Evolutionary conservation across 768 basidiomycete species (phyloP).

Genomic region (Trametes villosa): DNA sequence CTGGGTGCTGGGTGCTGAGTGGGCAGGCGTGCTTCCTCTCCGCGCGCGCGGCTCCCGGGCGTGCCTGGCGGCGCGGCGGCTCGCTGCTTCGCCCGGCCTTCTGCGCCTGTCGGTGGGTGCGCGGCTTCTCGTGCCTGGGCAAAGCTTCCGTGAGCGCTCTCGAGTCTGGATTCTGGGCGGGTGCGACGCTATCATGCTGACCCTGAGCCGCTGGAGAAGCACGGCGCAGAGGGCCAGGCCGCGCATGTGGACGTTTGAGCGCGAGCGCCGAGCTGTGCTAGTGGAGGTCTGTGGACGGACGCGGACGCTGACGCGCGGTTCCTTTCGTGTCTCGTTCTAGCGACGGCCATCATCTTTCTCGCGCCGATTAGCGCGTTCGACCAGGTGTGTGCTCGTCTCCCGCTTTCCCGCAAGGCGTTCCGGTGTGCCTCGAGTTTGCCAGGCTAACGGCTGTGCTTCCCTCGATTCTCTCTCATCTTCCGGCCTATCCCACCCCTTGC

Average conservation of each 20-base stretch:
- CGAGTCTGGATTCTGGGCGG: too few species aligned
- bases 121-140: too few species aligned
- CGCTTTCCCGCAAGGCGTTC: background rate
- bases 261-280: too few species aligned
- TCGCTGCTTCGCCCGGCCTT: too few species aligned
- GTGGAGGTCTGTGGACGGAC: too few species aligned
- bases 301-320: background rate
- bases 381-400: conserved; percentile 53
- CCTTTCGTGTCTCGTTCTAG: conserved; percentile 38
- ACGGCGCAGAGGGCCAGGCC: too few species aligned
- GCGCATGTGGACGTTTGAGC: background rate
- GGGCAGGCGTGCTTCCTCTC: conserved; percentile 16
- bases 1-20: background rate
- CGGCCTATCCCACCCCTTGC: background rate
- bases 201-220: too few species aligned
- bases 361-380: conserved; percentile 88
- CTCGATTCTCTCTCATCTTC: too few species aligned
- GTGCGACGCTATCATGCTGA: too few species aligned
- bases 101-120: too few species aligned
- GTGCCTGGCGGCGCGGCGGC: conserved; percentile 6
- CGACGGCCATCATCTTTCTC: conserved; percentile 84
- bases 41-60: background rate
- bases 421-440: background rate
- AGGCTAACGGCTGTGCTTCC: background rate
- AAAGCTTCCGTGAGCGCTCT: too few species aligned